A percentile compares a stretch with the other conserved stretches of the same genome.
Evolutionary conservation across 208 protist genomes (phyloP).

Genomic region (Wallacemonas sp.): DNA sequence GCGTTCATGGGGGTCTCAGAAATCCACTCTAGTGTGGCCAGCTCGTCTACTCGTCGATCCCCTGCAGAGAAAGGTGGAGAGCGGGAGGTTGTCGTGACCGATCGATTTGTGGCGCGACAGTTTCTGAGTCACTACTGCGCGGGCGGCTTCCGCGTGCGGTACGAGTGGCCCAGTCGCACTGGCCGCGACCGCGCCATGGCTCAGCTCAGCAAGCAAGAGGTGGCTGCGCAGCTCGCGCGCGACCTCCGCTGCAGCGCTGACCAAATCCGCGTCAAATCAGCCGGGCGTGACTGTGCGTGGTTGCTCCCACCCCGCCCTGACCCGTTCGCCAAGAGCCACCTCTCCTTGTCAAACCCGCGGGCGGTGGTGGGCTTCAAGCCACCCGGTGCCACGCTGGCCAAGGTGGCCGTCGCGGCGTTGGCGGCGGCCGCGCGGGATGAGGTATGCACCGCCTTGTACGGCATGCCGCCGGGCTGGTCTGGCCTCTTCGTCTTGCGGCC

Average conservation of each 20-base stretch:
- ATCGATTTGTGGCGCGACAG: slow-evolving; percentile 4
- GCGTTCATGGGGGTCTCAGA: not conserved
- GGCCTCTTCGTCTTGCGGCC: slow-evolving; percentile 4
- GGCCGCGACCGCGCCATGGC: not conserved
- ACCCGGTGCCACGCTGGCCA: not conserved
- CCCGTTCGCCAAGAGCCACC: not conserved
- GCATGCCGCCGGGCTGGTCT: slow-evolving; percentile 6
- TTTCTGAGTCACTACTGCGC: slow-evolving; percentile 1
- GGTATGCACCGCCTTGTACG: not conserved
- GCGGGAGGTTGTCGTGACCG: not conserved
- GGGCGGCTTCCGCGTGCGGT: not conserved
- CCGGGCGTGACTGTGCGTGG: not conserved
- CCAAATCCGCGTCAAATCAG: not conserved
- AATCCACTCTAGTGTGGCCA: not conserved
- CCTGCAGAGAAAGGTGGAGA: not conserved
- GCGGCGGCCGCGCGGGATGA: not conserved
- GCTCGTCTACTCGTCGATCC: too few species aligned
- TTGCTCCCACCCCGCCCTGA: not conserved
- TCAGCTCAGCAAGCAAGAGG: not conserved
- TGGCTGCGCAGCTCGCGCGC: not conserved
- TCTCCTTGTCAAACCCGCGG: not conserved
- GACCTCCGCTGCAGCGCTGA: not conserved
- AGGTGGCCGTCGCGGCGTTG: not conserved
- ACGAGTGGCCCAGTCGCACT: not conserved
- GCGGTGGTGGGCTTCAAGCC: not conserved